Evolutionary conservation across 2,329 filamentous ascomycete species (phyloP).

Genomic region (Ascochyta clinopodiicola): DNA sequence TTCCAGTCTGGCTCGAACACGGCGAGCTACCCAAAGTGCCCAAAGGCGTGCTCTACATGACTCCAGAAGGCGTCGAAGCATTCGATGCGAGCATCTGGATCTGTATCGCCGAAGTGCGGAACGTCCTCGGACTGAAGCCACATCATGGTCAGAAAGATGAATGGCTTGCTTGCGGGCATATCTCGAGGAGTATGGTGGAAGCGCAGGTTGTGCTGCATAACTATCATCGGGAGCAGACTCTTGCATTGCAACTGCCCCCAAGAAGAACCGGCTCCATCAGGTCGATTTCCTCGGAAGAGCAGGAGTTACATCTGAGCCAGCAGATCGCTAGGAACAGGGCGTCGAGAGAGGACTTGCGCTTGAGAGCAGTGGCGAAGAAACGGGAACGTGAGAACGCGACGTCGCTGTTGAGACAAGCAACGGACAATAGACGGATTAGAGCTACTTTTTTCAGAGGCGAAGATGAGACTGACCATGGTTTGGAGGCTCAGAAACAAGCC

Average conservation of each 20-base stretch:
- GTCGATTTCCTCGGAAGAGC: neutral
- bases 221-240: neutral
- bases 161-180: slow-evolving; percentile 18
- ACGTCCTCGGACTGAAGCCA: slow-evolving; percentile 2
- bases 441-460: no score
- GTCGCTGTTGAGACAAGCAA: neutral
- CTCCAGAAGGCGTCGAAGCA: neutral
- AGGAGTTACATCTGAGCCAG: neutral
- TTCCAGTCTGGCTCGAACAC: slow-evolving; percentile 16
- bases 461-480: neutral
- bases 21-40: slow-evolving; percentile 4
- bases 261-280: neutral
- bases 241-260: neutral
- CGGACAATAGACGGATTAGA: neutral
- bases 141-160: slow-evolving; percentile 7
- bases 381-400: neutral
- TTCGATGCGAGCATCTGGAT: slow-evolving; percentile 14
- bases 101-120: slow-evolving; percentile 13
- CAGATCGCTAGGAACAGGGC: slow-evolving; percentile 3
- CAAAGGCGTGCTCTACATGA: slow-evolving; percentile 3
- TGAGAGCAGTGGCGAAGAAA: neutral
- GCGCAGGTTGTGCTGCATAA: neutral
- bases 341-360: neutral
- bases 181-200: neutral
- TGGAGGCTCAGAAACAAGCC: neutral